phyloP scores from a whole-genome alignment of 169 alveolate species.

The Toxoplasma gondii region DNA sequence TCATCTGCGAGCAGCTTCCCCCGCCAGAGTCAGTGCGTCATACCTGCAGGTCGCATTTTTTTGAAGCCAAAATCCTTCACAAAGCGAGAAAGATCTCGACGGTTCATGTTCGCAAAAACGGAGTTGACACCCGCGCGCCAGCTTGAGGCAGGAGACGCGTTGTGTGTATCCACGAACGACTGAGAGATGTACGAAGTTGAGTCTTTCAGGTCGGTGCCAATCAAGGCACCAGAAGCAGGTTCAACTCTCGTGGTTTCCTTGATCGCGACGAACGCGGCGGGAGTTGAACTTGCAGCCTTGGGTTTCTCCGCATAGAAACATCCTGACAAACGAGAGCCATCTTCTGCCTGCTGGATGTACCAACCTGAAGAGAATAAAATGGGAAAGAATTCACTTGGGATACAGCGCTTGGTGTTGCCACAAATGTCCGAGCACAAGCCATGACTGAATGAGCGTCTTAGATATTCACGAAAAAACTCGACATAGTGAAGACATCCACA shows the following conservation, averaged over 20 bases:
- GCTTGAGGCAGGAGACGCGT: not conserved
- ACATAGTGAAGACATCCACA: no score
- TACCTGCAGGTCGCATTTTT: not conserved
- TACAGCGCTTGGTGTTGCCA: no score
- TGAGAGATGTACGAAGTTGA: not conserved
- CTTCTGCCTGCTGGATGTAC: constrained; percentile 24
- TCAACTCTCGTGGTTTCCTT: not conserved
- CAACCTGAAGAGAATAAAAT: constrained; percentile 37
- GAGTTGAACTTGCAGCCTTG: not conserved
- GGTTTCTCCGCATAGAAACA: constrained; percentile 48
- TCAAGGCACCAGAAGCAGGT: not conserved
- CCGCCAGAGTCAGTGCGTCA: not conserved
- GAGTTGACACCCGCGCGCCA: constrained; percentile 51
- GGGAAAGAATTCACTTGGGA: not conserved
- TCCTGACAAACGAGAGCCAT: not conserved
- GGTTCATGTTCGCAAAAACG: not conserved
- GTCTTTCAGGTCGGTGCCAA: not conserved
- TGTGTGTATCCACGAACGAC: constrained; percentile 47
- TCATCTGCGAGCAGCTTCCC: no score
- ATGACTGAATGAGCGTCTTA: no score
- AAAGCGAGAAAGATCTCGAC: not conserved
- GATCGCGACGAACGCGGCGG: constrained; percentile 43
- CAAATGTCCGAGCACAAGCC: no score
- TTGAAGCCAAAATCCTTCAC: constrained; percentile 48
- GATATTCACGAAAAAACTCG: no score